Percentiles rank a stretch among this genome's conserved stretches.
Evolutionary conservation across 257 asterid species (phyloP).

Genomic region (Capsicum baccatum): DNA sequence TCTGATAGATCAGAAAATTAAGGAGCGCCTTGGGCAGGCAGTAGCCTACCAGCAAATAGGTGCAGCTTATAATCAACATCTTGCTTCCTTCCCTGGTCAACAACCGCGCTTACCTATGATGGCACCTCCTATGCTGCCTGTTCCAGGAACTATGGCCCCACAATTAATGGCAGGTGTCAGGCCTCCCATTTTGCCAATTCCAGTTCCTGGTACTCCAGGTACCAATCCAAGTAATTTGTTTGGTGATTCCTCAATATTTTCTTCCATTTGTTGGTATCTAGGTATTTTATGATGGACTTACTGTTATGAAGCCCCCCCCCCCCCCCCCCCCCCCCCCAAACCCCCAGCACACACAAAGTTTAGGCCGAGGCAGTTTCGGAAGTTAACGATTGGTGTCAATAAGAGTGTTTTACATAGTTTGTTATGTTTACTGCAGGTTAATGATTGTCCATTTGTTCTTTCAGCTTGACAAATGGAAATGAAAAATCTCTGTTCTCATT

Average conservation of each 20-base stretch:
- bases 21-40: slow-evolving; percentile 70
- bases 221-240: slow-evolving; percentile 25
- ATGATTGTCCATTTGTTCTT: neutral
- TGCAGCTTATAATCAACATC: slow-evolving; percentile 68
- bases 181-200: slow-evolving; percentile 54
- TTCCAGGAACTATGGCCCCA: slow-evolving; percentile 48
- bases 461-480: neutral
- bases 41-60: slow-evolving; percentile 63
- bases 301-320: neutral
- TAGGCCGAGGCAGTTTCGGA: slow-evolving; percentile 13
- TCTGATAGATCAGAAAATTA: slow-evolving; percentile 63
- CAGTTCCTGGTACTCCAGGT: slow-evolving; percentile 57
- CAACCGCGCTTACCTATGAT: slow-evolving; percentile 55
- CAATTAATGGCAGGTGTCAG: slow-evolving; percentile 51
- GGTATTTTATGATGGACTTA: neutral
- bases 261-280: neutral
- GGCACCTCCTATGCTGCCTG: slow-evolving; percentile 54
- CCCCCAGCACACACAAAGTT: neutral
- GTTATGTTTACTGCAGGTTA: neutral
- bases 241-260: slow-evolving; percentile 10
- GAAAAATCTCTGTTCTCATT: neutral
- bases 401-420: neutral
- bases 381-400: neutral
- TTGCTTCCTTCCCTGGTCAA: slow-evolving; percentile 64
- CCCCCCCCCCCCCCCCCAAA: neutral